Conservation (phyloP, 768 basidiomycete genomes). For the Roridomyces roridus region DNA sequence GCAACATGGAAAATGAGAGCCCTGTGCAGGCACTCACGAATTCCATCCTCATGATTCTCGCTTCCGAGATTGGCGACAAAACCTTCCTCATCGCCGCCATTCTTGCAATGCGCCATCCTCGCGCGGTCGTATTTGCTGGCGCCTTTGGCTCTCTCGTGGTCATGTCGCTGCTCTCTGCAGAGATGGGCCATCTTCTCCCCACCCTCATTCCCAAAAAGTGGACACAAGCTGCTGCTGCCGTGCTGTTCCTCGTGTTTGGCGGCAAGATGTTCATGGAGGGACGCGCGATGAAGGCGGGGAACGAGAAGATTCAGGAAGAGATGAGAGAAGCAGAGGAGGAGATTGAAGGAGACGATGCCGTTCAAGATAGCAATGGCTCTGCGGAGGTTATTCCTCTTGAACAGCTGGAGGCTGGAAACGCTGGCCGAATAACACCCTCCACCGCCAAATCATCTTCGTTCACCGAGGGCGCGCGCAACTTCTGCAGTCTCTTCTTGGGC, state of each 20-base stretch:
- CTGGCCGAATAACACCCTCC: slow-evolving; percentile 25
- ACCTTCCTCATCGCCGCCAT: slow-evolving; percentile 88
- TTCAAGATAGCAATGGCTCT: slow-evolving; percentile 42
- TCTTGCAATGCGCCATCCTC: slow-evolving; percentile 91
- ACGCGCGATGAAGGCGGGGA: slow-evolving; percentile 76
- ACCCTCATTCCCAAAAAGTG: slow-evolving; percentile 75
- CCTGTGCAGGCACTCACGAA: slow-evolving; percentile 68
- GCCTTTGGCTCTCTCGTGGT: slow-evolving; percentile 87
- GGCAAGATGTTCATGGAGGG: slow-evolving; percentile 89
- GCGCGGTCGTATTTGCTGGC: slow-evolving; percentile 84
- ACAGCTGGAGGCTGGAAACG: slow-evolving; percentile 62
- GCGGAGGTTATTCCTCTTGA: slow-evolving; percentile 65
- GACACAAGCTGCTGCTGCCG: slow-evolving; percentile 76
- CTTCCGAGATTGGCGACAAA: slow-evolving; percentile 96
- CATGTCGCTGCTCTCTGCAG: slow-evolving; percentile 94
- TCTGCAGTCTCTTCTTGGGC: slow-evolving; percentile 81
- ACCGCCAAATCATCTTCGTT: slow-evolving; percentile 32
- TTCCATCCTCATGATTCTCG: slow-evolving; percentile 89
- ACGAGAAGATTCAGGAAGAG: slow-evolving; percentile 88
- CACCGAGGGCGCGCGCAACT: slow-evolving; percentile 77
- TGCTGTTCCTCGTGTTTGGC: slow-evolving; percentile 91
- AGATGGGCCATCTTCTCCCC: slow-evolving; percentile 90
- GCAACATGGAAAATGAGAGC: slow-evolving; percentile 26
- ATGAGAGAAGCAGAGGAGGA: slow-evolving; percentile 97
- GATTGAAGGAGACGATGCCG: slow-evolving; percentile 81